Evolutionary conservation across 495 filamentous ascomycete species (phyloP), one percentile per base, ranked within the genome.

Genomic region (Pyrenopolyporus hunteri): DNA sequence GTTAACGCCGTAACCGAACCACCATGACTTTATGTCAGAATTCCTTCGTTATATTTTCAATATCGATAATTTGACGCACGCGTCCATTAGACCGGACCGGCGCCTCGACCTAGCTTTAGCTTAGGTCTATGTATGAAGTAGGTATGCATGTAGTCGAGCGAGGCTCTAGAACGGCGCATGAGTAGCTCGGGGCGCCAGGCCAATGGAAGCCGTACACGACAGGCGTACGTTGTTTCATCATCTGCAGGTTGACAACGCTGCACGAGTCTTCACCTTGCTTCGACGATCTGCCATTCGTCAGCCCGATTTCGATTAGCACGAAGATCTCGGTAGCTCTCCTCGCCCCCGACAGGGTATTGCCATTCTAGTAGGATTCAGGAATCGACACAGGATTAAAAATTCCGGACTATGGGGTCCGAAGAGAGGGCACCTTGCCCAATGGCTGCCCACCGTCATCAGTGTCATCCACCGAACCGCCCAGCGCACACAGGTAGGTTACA

Each of bases 161-260:
- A 65, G 52, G 59, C 59, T 63, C 59, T 56, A 42, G 16, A 31
- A 25, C 37, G 28, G 19, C 50, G 32, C 10, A 54, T 32, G 11
- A 48, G 22, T 19, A 32, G 57, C 49, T 60, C 17, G 17, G 13
- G 1, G 23, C 8, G 13, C 19, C 22, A 35, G 32, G 31, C 62
- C 62, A 65, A 65, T 65, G 10, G 40, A 50, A 32, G 36, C 26
- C 25, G 23, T 48, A 59, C 62, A 65, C 62, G 56, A 65, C 39
- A 19, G 56, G 46, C 29, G 33, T 39, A 23, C 39, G 35, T 28
- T 28, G 62, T 60, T 65, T 65, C 62, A 56, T 60, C 36, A 42
- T 29, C 62, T 65, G 62, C 55, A 44, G 50, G 62, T 40, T 55
- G 50, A 48, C 37, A 59, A 14, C 60, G 32, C 26, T 33, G 20